Evolutionary conservation across 2,329 filamentous ascomycete genomes (phyloP).

Genomic region (Ophiostoma populinum): DNA sequence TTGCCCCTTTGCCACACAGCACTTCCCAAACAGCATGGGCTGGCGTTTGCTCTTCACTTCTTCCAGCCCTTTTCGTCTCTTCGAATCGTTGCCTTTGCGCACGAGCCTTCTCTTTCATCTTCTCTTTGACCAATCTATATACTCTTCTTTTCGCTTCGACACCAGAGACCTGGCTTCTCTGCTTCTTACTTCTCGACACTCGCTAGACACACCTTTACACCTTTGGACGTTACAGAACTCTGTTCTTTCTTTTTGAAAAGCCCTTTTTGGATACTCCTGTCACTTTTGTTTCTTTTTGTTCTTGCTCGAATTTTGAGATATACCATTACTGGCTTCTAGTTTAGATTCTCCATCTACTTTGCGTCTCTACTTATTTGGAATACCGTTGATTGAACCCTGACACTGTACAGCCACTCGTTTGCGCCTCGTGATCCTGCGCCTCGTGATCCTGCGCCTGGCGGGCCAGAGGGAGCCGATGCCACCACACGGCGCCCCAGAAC

Average conservation of each 20-base stretch:
- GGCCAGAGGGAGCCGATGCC: too few species aligned
- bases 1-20: neutral
- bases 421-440: too few species aligned
- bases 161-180: too few species aligned
- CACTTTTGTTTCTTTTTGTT: neutral
- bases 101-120: neutral
- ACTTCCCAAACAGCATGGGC: conserved; percentile 5
- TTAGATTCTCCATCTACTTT: too few species aligned
- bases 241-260: neutral
- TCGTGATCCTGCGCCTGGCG: too few species aligned
- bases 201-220: conserved; percentile 1
- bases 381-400: too few species aligned
- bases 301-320: too few species aligned
- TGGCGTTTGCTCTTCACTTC: conserved; percentile 7
- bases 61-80: neutral
- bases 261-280: neutral
- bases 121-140: neutral
- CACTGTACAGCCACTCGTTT: too few species aligned
- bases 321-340: too few species aligned
- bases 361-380: too few species aligned
- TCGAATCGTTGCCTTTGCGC: neutral
- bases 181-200: conserved; percentile 8
- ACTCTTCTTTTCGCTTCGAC: too few species aligned
- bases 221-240: neutral
- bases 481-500: too few species aligned